These are phyloP conservation scores for Botrytis galanthina DNA, from an alignment of 2,329 filamentous ascomycete species.

Conservation along the genomic window DNA sequence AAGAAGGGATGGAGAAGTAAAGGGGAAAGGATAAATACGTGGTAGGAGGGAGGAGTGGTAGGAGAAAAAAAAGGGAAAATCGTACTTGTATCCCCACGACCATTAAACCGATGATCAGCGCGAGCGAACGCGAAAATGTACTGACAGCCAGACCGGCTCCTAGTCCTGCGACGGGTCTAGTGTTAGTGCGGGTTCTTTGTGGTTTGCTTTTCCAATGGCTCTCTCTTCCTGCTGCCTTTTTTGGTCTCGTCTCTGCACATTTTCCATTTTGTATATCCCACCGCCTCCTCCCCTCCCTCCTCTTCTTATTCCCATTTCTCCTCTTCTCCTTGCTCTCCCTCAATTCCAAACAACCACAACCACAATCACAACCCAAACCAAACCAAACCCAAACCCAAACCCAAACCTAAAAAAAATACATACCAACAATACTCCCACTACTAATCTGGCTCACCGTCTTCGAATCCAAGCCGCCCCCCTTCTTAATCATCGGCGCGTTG, in stretches of 20 bases:
- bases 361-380: background rate
- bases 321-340: too few relatives aligned
- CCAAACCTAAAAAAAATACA: background rate
- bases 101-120: conserved; percentile 63
- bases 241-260: too few relatives aligned
- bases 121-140: conserved; percentile 68
- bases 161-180: conserved; percentile 23
- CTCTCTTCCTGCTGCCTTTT: background rate
- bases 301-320: too few relatives aligned
- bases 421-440: conserved; percentile 37
- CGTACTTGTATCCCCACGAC: conserved; percentile 49
- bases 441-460: conserved; percentile 37
- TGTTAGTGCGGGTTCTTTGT: background rate
- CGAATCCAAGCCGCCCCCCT: conserved; percentile 30
- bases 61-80: background rate
- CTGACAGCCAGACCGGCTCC: conserved; percentile 54
- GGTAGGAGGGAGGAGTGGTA: background rate
- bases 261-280: too few relatives aligned
- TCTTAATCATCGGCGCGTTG: conserved; percentile 26
- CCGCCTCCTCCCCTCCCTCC: too few relatives aligned
- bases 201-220: background rate
- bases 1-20: background rate
- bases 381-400: too few relatives aligned
- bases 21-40: background rate
- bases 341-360: too few relatives aligned